phyloP scores from a whole-genome alignment of 176 grass and related monocot genomes.

The Oryza longistaminata region DNA sequence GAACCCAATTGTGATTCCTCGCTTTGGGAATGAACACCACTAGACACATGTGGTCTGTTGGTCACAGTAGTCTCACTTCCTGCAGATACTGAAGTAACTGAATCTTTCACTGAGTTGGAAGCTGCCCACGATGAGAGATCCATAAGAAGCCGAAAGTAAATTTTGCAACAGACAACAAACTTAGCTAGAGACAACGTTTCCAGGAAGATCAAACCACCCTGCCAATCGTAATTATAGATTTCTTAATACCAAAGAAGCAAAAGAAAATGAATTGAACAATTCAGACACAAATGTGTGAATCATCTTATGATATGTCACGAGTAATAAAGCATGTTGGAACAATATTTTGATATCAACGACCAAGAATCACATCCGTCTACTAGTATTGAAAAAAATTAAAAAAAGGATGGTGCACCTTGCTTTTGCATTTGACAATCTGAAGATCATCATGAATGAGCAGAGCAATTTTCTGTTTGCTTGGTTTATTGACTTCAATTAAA shows the following conservation, averaged over 20 bases:
- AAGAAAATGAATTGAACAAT: not conserved
- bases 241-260: constrained; percentile 29
- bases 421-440: constrained; percentile 64
- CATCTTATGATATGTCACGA: constrained; percentile 20
- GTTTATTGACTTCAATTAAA: constrained; percentile 47
- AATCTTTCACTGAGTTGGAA: constrained; percentile 45
- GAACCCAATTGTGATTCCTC: constrained; percentile 35
- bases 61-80: constrained; percentile 30
- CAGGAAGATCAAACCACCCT: constrained; percentile 84
- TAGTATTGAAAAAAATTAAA: constrained; percentile 13
- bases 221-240: constrained; percentile 45
- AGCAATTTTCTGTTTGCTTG: constrained; percentile 45
- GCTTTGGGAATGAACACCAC: constrained; percentile 45
- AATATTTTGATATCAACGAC: not conserved
- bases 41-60: constrained; percentile 27
- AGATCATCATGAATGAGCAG: constrained; percentile 51
- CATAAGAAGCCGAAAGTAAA: constrained; percentile 53
- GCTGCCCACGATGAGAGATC: constrained; percentile 21
- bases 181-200: constrained; percentile 75
- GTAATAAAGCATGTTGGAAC: constrained; percentile 18
- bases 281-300: constrained; percentile 30
- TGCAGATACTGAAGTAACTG: constrained; percentile 25
- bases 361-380: constrained; percentile 15
- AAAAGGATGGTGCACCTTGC: constrained; percentile 53
- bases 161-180: constrained; percentile 62